phyloP scores from a whole-genome alignment of 2,329 filamentous ascomycete genomes.

The Aspergillus tanneri region DNA sequence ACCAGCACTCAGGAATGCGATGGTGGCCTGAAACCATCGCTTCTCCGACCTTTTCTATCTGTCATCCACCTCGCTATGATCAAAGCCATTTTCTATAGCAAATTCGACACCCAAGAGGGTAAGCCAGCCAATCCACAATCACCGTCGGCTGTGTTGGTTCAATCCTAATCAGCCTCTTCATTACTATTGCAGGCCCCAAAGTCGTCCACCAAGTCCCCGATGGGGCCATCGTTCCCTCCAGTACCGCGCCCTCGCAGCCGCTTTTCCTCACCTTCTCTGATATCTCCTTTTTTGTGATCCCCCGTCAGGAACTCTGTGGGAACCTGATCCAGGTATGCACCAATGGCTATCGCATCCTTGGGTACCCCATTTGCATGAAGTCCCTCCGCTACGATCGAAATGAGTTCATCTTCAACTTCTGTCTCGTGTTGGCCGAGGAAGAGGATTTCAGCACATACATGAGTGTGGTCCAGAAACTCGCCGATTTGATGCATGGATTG shows the following conservation, averaged over 20 bases:
- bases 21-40: background rate
- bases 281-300: slow-evolving; percentile 89
- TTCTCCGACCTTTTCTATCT: background rate
- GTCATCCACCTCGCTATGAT: slow-evolving; percentile 49
- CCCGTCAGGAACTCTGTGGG: slow-evolving; percentile 91
- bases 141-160: too few relatives aligned
- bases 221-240: slow-evolving; percentile 54
- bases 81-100: slow-evolving; percentile 65
- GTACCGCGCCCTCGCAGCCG: slow-evolving; percentile 50
- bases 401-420: slow-evolving; percentile 98
- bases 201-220: slow-evolving; percentile 65
- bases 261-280: slow-evolving; percentile 82
- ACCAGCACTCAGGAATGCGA: background rate
- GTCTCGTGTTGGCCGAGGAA: slow-evolving; percentile 71
- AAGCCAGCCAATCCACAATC: slow-evolving; percentile 11
- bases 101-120: slow-evolving; percentile 62
- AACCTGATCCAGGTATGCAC: slow-evolving; percentile 70
- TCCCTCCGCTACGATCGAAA: slow-evolving; percentile 82
- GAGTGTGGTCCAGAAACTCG: slow-evolving; percentile 80
- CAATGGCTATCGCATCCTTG: slow-evolving; percentile 79
- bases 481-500: slow-evolving; percentile 79
- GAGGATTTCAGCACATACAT: slow-evolving; percentile 76
- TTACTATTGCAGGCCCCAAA: slow-evolving; percentile 59
- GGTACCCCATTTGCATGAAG: slow-evolving; percentile 84
- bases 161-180: too few relatives aligned